Base-by-base conservation (phyloP, 192 early-diverging fungal species). In the Entomortierella parvispora region DNA sequence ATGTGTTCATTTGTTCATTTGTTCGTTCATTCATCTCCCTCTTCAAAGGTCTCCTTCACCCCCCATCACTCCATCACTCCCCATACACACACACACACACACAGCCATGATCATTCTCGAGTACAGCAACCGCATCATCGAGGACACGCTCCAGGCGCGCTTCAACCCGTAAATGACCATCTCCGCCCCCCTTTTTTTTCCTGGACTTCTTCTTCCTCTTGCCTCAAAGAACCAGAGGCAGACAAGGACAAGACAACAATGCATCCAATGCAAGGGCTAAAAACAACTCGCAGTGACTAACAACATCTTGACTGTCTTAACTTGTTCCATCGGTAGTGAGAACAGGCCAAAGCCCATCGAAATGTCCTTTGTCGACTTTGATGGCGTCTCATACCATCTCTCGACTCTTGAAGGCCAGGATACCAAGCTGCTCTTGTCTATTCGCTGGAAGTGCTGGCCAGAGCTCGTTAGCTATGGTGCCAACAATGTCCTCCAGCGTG, bases 281-380 rank as follows among this genome's bases (percentile, higher is more conserved):
- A n/a, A n/a, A n/a, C n/a, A n/a, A n/a, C 23, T 3, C 26, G 4
- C 12, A 22, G 2, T 28, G 0, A 3, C 50, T 52, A 52, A 52
- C 50, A 2, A 32, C 4, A 9, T 10, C 2, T n/a, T 32, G 15
- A 31, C 18, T 20, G 2, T 34, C 28, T 37, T n/a, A 2, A 31
- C 18, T 22, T 37, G 60, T 15, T 29, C 20, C 28, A 37, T 1
- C 14, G 17, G 34, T 61, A 77, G 74, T 45, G 74, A 77, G 55
- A 88, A 40, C 37, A 40, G 12, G 37, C 82, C 82, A 10, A 92
- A 93, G 50, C 68, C 84, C 9, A 71, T 94, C 15, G 87, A 92
- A 70, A 88, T 96, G 69, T 93, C 85, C 40, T 85, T 97, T 51
- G 95, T 95, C 32, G 98, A 99, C 81, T 98, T 99, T 85, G 98